Evolutionary conservation across 169 alveolate species (phyloP), one percentile per base, ranked within the genome.

Genomic region (Babesia bigemina): DNA sequence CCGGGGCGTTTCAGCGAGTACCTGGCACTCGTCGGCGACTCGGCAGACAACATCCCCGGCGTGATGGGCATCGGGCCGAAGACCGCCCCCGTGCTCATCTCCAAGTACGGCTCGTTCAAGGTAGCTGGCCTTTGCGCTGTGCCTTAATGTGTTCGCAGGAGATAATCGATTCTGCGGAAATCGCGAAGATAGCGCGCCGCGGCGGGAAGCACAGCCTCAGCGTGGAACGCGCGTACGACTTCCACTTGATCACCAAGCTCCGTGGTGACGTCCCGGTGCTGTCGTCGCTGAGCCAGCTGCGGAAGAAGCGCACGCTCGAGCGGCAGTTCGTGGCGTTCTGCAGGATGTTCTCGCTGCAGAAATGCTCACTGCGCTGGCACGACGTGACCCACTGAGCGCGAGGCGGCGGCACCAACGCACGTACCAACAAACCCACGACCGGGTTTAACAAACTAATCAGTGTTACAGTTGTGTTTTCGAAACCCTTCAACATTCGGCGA

Each of bases 31-130:
- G 91, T 86, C 48, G 94, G 94, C 39, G 94, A 90, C 70, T 50
- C 88, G 36, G 84, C 92, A 8, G 94, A 90, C 70, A 87, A 87
- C 22, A 86, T 90, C 36, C 86, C 92, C 28, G 94, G 94, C 8
- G 78, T 90, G 21, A 86, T 89, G 79, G 87, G 86, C 61, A 84
- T 90, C 24, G 94, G 94, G n/a, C 92, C 91, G 17, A 85, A 90
- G 59, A 90, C 92, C 24, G 91, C 92, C n/a, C 91, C 89, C 21
- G 60, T 63, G 49, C 83, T 90, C 28, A 81, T 90, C 28, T 76
- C 84, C 52, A 85, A 90, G 66, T 86, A 72, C 61, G 42, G 56
- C 26, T 63, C 85, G 26, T 84, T 90, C 62, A 87, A 90, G 49
- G 88, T 85, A 55, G 57, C 70, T 39, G 36, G 49, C 14, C 22